These are phyloP conservation scores for Chaetothyriales sp. DNA, from an alignment of 2,329 filamentous ascomycete genomes.

Conservation along the genomic window DNA sequence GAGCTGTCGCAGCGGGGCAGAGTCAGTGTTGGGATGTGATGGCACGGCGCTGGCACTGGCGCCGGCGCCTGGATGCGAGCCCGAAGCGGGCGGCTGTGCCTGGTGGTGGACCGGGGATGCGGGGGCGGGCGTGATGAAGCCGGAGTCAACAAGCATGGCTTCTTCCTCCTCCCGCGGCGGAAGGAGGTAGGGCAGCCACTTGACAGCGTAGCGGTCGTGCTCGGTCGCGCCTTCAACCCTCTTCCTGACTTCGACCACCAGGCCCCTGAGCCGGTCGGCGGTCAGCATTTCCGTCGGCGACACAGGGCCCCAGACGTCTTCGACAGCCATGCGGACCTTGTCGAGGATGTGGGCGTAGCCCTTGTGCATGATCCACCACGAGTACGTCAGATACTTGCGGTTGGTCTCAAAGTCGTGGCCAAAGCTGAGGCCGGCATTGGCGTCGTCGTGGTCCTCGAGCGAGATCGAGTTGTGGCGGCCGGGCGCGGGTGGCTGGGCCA, in stretches of 20 bases:
- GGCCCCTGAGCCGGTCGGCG: constrained; percentile 62
- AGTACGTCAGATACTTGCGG: constrained; percentile 85
- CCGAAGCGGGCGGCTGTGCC: constrained; percentile 9
- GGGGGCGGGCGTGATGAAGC: constrained; percentile 42
- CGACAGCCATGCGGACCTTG: constrained; percentile 72
- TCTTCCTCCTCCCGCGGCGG: constrained; percentile 61
- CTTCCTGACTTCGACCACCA: constrained; percentile 72
- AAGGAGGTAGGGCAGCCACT: constrained; percentile 76
- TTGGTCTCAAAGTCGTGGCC: constrained; percentile 95
- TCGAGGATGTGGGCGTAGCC: constrained; percentile 75
- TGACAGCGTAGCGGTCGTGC: constrained; percentile 45
- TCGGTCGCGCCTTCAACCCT: constrained; percentile 65
- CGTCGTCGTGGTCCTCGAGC: constrained; percentile 86
- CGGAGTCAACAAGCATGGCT: constrained; percentile 68
- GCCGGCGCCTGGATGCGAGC: constrained; percentile 18
- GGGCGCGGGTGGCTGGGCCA: constrained; percentile 62
- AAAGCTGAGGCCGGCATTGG: constrained; percentile 62
- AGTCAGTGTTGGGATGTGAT: constrained; percentile 13
- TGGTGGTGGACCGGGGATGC: constrained; percentile 20
- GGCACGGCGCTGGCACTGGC: constrained; percentile 25
- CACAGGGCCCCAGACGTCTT: constrained; percentile 74
- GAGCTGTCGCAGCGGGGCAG: constrained; percentile 56
- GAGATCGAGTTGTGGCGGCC: constrained; percentile 43
- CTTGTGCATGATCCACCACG: constrained; percentile 91
- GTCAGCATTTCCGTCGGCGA: constrained; percentile 82